Conservation (phyloP, 495 filamentous ascomycete species). For the Aspergillus ostianus region DNA sequence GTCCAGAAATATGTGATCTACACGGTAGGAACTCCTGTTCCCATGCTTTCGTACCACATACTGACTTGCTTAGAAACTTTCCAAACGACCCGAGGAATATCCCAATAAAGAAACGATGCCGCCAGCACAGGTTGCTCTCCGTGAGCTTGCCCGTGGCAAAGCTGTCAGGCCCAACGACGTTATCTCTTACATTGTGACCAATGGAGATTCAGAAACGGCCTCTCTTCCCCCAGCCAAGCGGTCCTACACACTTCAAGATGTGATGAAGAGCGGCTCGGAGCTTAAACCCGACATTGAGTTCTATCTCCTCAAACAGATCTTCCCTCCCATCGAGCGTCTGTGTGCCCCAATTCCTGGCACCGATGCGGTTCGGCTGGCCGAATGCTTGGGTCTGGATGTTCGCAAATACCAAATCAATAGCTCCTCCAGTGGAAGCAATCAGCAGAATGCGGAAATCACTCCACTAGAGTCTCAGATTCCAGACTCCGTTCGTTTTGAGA, state of each 20-base stretch:
- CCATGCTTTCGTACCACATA: not conserved
- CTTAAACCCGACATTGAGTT: slow-evolving; percentile 89
- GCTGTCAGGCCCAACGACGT: slow-evolving; percentile 88
- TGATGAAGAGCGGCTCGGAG: slow-evolving; percentile 68
- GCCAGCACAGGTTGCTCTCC: slow-evolving; percentile 92
- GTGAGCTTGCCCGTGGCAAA: slow-evolving; percentile 84
- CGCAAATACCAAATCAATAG: slow-evolving; percentile 78
- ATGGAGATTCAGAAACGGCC: slow-evolving; percentile 63
- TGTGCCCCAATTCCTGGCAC: slow-evolving; percentile 94
- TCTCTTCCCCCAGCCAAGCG: slow-evolving; percentile 76
- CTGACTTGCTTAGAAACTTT: slow-evolving; percentile 64
- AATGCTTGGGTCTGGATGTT: slow-evolving; percentile 88
- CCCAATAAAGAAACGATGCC: slow-evolving; percentile 92
- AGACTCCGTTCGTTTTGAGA: slow-evolving; percentile 76
- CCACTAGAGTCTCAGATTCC: slow-evolving; percentile 93
- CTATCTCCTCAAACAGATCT: slow-evolving; percentile 97
- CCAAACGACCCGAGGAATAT: slow-evolving; percentile 89
- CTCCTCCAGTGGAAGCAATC: slow-evolving; percentile 46
- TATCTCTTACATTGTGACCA: slow-evolving; percentile 91
- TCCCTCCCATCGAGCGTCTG: slow-evolving; percentile 95
- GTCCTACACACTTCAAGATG: slow-evolving; percentile 82
- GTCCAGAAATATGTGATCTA: slow-evolving; percentile 91
- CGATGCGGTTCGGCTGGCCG: slow-evolving; percentile 80
- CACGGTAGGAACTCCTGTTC: slow-evolving; percentile 53
- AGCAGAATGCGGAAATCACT: slow-evolving; percentile 62